Base-by-base conservation (phyloP, 23 red algal species). In the Chondrus crispus region DNA sequence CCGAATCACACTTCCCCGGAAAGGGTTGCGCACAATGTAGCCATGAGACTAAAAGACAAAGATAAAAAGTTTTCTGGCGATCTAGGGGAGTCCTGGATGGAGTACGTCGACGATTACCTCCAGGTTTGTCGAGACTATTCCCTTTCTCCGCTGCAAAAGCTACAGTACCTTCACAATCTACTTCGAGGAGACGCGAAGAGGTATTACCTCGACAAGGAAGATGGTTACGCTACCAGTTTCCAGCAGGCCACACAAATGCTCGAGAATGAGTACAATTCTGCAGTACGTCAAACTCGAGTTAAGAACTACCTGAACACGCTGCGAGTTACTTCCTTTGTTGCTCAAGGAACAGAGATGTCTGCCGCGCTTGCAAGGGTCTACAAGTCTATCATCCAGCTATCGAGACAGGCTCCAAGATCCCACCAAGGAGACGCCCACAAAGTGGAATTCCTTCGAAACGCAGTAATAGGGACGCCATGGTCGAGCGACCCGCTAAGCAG, bases 21-120 rank as follows among this genome's bases (percentile, higher is more conserved):
- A 43, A 41, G 50, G 18, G 29, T 85, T 53, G 49, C 2, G 11
- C 81, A 85, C 38, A 68, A 28, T 51, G 60, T 85, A 3, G 81
- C 53, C 28, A 85, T 85, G 81, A 46, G 81, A 5, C 35, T 66
- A 18, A 66, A 60, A 12, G 46, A 85, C 40, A n/a, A 60, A 18
- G 52, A 68, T 33, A 85, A 46, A 53, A 82, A 85, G 50, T 85
- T 85, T 26, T 42, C 49, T 28, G 81, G 81, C 50, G 81, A 60
- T 2, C 18, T 66, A 45, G 81, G 60, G 13, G 32, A 85, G 81
- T 60, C 52, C 44, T 85, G 26, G 53, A 60, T 42, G 19, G 81
- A 82, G 3, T 53, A 64, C 35, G 81, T 85, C 8, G 81, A 68
- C 20, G 18, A 42, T 9, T 85, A 68, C 50, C 35, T 36, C 3